These are phyloP conservation scores for Fusarium sacchari DNA, from an alignment of 2,329 filamentous ascomycete species.

Conservation along the genomic window DNA sequence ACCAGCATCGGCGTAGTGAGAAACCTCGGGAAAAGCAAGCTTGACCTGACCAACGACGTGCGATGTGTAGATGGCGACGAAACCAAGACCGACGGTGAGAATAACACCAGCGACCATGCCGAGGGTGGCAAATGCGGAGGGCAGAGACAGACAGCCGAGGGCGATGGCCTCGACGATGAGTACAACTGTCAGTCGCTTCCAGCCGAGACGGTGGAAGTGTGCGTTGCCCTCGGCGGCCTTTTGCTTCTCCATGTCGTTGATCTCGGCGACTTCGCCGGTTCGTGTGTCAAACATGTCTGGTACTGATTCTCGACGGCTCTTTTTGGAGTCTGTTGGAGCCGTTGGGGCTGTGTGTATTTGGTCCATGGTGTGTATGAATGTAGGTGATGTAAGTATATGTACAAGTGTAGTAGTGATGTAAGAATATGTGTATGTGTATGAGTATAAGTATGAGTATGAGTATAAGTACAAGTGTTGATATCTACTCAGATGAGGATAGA, in stretches of 20 bases:
- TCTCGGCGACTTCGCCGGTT: conserved; percentile 52
- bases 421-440: neutral
- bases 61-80: conserved; percentile 60
- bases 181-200: conserved; percentile 66
- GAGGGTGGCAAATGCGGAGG: conserved; percentile 61
- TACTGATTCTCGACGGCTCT: conserved; percentile 3
- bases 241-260: conserved; percentile 57
- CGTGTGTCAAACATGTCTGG: conserved; percentile 44
- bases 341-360: conserved; percentile 26
- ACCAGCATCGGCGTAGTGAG: conserved; percentile 75
- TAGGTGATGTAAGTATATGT: neutral
- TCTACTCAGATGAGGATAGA: neutral
- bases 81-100: conserved; percentile 54
- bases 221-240: conserved; percentile 57
- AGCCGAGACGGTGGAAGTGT: conserved; percentile 64
- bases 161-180: conserved; percentile 68
- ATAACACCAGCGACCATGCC: conserved; percentile 63
- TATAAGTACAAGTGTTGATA: neutral
- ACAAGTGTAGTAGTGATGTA: neutral
- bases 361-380: conserved; percentile 19
- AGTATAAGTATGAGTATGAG: neutral
- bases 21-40: conserved; percentile 64
- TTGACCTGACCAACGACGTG: conserved; percentile 60
- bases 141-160: conserved; percentile 62
- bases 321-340: conserved; percentile 19